phyloP scores from a whole-genome alignment of 2,329 filamentous ascomycete species.

The Trichoderma sp. region DNA sequence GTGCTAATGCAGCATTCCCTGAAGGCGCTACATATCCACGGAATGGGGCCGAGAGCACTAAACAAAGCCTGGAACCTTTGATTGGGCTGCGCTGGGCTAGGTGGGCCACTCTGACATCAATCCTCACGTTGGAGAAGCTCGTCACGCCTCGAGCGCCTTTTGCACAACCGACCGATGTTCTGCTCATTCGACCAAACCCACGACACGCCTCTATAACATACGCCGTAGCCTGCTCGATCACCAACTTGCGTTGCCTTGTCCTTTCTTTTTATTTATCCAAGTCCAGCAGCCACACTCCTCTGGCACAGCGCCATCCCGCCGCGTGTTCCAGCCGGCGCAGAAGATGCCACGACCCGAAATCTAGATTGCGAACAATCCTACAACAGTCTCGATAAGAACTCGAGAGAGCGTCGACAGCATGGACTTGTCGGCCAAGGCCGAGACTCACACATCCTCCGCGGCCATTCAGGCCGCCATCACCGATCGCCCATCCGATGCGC shows the following conservation, averaged over 20 bases:
- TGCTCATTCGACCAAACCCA: neutral
- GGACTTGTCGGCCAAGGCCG: neutral
- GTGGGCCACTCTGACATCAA: constrained; percentile 21
- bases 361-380: neutral
- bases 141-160: neutral
- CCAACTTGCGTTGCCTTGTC: neutral
- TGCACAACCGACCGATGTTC: neutral
- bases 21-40: neutral
- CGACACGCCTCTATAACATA: neutral
- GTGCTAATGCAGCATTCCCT: neutral
- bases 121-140: neutral
- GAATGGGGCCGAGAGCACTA: neutral
- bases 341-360: constrained; percentile 1
- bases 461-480: constrained; percentile 21
- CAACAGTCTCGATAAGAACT: neutral
- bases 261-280: too few relatives aligned
- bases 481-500: constrained; percentile 28
- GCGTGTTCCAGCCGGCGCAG: neutral
- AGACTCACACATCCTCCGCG: constrained; percentile 19
- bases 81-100: neutral
- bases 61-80: neutral
- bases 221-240: neutral
- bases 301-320: neutral
- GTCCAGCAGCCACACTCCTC: neutral
- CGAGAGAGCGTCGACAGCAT: neutral